A percentile compares a stretch with the other conserved stretches of the same genome.
phyloP scores from a whole-genome alignment of 2,329 filamentous ascomycete genomes.

The Fonsecaea nubica region DNA sequence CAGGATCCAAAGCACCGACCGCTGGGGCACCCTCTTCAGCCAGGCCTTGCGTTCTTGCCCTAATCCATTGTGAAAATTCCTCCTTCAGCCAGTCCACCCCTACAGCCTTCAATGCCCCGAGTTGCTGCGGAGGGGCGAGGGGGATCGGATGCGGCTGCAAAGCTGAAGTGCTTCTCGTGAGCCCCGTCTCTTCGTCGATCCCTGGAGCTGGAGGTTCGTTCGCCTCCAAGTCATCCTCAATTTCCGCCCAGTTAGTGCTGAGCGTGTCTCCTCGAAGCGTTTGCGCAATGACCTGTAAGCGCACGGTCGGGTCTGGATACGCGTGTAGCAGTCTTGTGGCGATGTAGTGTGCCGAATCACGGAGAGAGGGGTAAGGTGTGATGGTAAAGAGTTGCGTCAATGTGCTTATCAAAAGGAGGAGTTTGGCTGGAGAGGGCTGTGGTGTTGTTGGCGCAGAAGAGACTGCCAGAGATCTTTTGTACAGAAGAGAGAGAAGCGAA shows the following conservation, averaged over 20 bases:
- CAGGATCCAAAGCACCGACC: conserved; percentile 17
- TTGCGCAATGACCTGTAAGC: conserved; percentile 35
- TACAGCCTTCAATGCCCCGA: conserved; percentile 36
- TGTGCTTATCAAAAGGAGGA: conserved; percentile 34
- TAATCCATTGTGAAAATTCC: conserved; percentile 30
- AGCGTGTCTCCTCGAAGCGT: conserved; percentile 34
- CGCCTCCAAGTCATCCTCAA: conserved; percentile 28
- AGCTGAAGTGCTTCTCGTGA: conserved; percentile 33
- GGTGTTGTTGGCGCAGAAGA: conserved; percentile 17
- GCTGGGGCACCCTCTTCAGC: neutral
- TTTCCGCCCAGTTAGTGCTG: conserved; percentile 36
- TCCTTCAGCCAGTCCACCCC: conserved; percentile 41
- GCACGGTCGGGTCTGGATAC: conserved; percentile 30
- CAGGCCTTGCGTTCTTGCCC: neutral
- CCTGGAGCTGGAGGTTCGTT: conserved; percentile 27
- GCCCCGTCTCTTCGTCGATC: conserved; percentile 35
- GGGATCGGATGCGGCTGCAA: conserved; percentile 34
- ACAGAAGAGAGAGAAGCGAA: conserved; percentile 33
- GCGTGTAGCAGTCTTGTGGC: conserved; percentile 37
- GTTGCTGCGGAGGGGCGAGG: conserved; percentile 30
- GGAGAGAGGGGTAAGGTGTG: conserved; percentile 34
- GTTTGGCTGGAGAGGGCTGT: conserved; percentile 31
- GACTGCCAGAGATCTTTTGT: conserved; percentile 24
- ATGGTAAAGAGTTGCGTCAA: conserved; percentile 38
- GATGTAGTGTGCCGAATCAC: conserved; percentile 38